Evolutionary conservation across 2,329 filamentous ascomycete genomes (phyloP).

Genomic region (Thielaviopsis ethacetica): DNA sequence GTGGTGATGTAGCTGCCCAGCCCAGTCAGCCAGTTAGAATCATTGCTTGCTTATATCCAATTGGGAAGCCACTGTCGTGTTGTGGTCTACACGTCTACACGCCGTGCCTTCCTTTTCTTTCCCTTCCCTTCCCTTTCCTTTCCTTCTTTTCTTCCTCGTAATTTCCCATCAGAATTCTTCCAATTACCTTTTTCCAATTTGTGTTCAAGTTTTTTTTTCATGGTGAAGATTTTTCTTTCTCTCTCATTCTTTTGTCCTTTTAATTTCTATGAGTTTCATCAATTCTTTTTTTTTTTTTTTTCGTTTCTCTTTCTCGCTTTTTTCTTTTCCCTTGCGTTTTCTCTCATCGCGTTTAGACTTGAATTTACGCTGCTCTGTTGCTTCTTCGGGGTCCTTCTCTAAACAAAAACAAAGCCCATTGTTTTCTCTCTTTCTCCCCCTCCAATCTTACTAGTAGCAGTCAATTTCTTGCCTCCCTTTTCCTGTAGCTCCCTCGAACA

Average conservation of each 20-base stretch:
- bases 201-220: not conserved
- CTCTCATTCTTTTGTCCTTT: not conserved
- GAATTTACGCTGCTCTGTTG: not conserved
- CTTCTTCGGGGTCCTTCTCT: not conserved
- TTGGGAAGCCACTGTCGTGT: not conserved
- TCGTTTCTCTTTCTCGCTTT: not conserved
- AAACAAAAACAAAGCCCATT: not conserved
- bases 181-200: not conserved
- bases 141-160: not conserved
- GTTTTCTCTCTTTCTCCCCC: not conserved
- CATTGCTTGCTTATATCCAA: not conserved
- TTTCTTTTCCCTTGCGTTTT: no score
- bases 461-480: not conserved
- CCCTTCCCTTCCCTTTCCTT: not conserved
- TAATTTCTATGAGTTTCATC: not conserved
- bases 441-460: not conserved
- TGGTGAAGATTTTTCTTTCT: not conserved
- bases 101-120: not conserved
- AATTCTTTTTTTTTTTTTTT: constrained; percentile 1
- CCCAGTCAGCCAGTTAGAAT: not conserved
- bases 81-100: no score
- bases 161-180: not conserved
- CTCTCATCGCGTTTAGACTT: no score
- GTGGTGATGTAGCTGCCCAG: not conserved
- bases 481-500: not conserved